Evolutionary conservation across 2,329 filamentous ascomycete species (phyloP).

Genomic region (Penicillium hesseltinei): DNA sequence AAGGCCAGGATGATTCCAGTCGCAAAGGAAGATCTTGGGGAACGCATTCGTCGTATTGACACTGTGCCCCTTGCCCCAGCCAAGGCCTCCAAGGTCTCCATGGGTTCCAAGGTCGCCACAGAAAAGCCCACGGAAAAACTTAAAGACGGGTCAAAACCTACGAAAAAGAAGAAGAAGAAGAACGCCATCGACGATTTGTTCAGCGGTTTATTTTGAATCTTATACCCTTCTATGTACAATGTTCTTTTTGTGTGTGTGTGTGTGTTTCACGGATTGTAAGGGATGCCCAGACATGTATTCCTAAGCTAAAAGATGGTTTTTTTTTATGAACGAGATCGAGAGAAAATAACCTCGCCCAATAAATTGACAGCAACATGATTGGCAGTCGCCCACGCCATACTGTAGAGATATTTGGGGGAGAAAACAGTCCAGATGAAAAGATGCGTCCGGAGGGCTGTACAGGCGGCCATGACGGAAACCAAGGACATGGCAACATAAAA

Average conservation of each 20-base stretch:
- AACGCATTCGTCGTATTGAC: conserved; percentile 23
- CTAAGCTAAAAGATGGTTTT: not conserved
- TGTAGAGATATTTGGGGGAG: conserved; percentile 92
- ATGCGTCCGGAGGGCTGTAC: conserved; percentile 78
- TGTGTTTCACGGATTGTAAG: not conserved
- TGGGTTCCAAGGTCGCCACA: not conserved
- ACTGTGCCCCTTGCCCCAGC: not conserved
- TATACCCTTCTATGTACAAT: not conserved
- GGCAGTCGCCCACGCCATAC: conserved; percentile 79
- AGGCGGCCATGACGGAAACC: conserved; percentile 81
- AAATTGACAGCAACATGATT: conserved; percentile 77
- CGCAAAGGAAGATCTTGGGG: conserved; percentile 26
- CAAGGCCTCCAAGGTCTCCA: not conserved
- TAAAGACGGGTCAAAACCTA: conserved; percentile 3
- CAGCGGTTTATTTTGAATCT: conserved; percentile 50
- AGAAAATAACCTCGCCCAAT: conserved; percentile 48
- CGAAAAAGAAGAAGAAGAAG: conserved; percentile 55
- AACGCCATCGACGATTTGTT: conserved; percentile 76
- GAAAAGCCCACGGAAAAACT: not conserved
- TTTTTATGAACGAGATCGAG: conserved; percentile 3
- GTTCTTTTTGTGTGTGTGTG: not conserved
- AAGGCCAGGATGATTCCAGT: not conserved
- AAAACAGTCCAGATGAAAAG: conserved; percentile 99
- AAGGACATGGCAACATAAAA: conserved; percentile 66
- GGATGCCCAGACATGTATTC: not conserved